Evolutionary conservation across 192 early-diverging fungal genomes (phyloP).

Genomic region (Coemansia sp.): DNA sequence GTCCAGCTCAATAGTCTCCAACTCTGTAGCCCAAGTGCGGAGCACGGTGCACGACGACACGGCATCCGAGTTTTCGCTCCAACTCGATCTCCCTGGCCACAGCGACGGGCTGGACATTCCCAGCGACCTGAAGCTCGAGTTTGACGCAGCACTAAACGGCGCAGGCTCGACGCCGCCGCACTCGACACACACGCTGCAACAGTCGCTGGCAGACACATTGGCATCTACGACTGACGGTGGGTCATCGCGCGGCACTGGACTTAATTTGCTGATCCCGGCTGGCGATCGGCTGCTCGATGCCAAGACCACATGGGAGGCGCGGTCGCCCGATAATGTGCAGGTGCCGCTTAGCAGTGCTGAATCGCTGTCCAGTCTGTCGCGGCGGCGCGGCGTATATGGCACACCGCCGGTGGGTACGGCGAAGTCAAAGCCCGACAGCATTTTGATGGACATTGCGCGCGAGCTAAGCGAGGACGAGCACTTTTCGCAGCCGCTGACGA

Average conservation of each 20-base stretch:
- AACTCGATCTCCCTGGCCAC: conserved; percentile 33
- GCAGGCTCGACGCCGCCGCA: conserved; percentile 34
- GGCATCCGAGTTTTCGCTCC: conserved; percentile 41
- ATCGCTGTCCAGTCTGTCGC: conserved; percentile 17
- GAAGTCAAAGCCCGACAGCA: conserved; percentile 15
- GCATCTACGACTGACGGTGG: conserved; percentile 7
- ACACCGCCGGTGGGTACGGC: conserved; percentile 11
- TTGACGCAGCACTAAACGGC: conserved; percentile 39
- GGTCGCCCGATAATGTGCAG: conserved; percentile 32
- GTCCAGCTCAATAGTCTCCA: neutral
- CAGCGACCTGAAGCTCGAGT: conserved; percentile 48
- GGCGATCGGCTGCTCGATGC: conserved; percentile 4
- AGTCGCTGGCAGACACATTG: conserved; percentile 8
- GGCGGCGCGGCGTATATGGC: conserved; percentile 43
- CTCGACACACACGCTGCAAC: conserved; percentile 17
- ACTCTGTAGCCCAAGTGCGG: neutral
- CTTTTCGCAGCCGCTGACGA: conserved; percentile 18
- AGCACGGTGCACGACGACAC: conserved; percentile 15
- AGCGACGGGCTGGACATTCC: conserved; percentile 38
- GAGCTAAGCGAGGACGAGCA: conserved; percentile 48
- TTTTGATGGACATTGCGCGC: conserved; percentile 50
- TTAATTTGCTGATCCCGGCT: conserved; percentile 39
- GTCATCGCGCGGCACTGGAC: conserved; percentile 15
- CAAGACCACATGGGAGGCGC: conserved; percentile 34
- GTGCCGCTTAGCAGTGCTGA: conserved; percentile 22